Evolutionary conservation across 495 filamentous ascomycete species (phyloP).

Genomic region (Geopyxis carbonaria): DNA sequence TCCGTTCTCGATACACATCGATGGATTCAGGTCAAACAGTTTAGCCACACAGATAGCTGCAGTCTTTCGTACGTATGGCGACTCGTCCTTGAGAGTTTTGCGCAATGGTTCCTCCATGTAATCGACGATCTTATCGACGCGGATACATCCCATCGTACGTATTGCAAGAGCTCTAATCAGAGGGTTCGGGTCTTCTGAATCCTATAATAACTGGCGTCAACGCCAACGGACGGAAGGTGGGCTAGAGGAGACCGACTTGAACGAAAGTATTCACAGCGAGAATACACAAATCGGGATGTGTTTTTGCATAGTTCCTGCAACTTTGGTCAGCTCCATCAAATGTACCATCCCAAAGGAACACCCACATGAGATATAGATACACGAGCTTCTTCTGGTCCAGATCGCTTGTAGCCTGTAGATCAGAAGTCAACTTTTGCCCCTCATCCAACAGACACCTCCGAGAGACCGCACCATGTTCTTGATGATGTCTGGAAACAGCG

Average conservation of each 20-base stretch:
- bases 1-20: conserved; percentile 87
- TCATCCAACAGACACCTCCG: too few relatives aligned
- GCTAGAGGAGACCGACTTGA: conserved; percentile 30
- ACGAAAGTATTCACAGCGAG: conserved; percentile 98
- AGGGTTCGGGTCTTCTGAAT: conserved; percentile 96
- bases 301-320: conserved; percentile 95
- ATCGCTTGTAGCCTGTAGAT: conserved; percentile 56
- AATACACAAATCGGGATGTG: conserved; percentile 96
- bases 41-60: conserved; percentile 97
- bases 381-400: conserved; percentile 99
- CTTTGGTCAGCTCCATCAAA: conserved; percentile 14
- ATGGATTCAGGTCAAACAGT: conserved; percentile 84
- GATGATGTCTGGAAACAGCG: conserved; percentile 90
- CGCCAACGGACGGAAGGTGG: neutral
- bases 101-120: conserved; percentile 98
- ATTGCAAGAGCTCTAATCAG: conserved; percentile 88
- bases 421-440: neutral
- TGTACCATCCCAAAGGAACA: conserved; percentile 3
- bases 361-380: conserved; percentile 93
- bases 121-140: conserved; percentile 98
- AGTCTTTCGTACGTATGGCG: conserved; percentile 95
- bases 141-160: conserved; percentile 97
- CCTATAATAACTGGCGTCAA: conserved; percentile 26
- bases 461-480: conserved; percentile 60
- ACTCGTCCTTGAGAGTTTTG: conserved; percentile 93